Conservation (phyloP, 2,329 filamentous ascomycete genomes). For the Stachybotrys echinatus region DNA sequence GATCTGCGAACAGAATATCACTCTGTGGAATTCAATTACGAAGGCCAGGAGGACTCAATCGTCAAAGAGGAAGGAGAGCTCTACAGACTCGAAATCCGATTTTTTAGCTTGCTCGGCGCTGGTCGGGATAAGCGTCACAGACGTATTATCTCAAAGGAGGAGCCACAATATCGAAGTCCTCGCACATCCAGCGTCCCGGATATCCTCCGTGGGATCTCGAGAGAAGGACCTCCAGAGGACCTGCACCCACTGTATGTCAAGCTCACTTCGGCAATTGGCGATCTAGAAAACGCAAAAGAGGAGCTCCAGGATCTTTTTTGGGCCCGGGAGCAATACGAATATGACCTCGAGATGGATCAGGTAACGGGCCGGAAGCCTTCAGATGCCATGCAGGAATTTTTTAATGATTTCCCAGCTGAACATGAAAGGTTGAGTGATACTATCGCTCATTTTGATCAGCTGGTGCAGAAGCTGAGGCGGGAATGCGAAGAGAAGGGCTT, state of each 20-base stretch:
- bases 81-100: conserved; percentile 27
- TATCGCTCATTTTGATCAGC: conserved; percentile 25
- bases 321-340: conserved; percentile 30
- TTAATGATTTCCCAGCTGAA: conserved; percentile 34
- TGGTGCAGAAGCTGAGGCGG: conserved; percentile 27
- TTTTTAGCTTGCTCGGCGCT: conserved; percentile 31
- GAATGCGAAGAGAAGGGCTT: conserved; percentile 35
- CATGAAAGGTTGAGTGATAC: conserved; percentile 24
- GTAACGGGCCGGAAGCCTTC: conserved; percentile 19
- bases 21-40: conserved; percentile 28
- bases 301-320: conserved; percentile 38
- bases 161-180: conserved; percentile 1
- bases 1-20: conserved; percentile 30
- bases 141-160: conserved; percentile 1
- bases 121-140: conserved; percentile 13
- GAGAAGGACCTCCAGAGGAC: conserved; percentile 28
- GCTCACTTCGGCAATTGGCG: conserved; percentile 36
- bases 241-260: conserved; percentile 42
- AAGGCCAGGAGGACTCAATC: conserved; percentile 25
- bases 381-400: conserved; percentile 36
- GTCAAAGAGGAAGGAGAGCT: conserved; percentile 31
- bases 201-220: conserved; percentile 28
- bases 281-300: conserved; percentile 42
- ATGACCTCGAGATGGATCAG: conserved; percentile 28
- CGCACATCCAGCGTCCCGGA: conserved; percentile 18